phyloP scores from a whole-genome alignment of 352 stramenopile species.

The Phytophthora niederhauseri region DNA sequence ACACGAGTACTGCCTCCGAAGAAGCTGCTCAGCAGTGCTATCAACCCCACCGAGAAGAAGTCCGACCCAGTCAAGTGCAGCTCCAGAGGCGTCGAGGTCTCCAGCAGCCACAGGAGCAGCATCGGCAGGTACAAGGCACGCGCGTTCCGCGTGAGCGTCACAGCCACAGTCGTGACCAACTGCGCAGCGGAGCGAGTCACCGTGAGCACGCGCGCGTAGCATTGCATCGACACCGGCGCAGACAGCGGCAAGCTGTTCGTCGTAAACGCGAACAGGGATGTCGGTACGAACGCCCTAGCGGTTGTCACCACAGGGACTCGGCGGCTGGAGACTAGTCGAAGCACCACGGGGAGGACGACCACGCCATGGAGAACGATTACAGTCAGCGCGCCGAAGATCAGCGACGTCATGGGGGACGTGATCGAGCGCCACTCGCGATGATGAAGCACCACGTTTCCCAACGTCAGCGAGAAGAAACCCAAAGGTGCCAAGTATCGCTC shows the following conservation, averaged over 20 bases:
- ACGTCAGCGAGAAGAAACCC: conserved; percentile 44
- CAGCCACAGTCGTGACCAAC: conserved; percentile 30
- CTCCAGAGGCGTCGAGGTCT: conserved; percentile 27
- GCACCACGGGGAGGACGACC: conserved; percentile 39
- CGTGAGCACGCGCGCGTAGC: conserved; percentile 36
- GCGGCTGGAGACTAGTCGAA: conserved; percentile 27
- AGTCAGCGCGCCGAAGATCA: conserved; percentile 44
- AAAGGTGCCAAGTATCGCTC: conserved; percentile 42
- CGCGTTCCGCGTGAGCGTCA: conserved; percentile 40
- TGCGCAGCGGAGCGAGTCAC: conserved; percentile 57
- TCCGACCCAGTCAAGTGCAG: conserved; percentile 19
- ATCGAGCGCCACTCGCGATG: conserved; percentile 49
- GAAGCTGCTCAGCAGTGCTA: conserved; percentile 54
- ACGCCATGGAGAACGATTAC: conserved; percentile 39
- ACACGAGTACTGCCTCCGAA: conserved; percentile 23
- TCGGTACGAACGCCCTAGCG: conserved; percentile 38
- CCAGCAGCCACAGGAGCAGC: conserved; percentile 43
- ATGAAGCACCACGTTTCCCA: conserved; percentile 47
- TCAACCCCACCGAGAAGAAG: conserved; percentile 21
- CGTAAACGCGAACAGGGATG: conserved; percentile 46
- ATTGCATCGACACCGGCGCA: conserved; percentile 44
- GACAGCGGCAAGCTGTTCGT: conserved; percentile 43
- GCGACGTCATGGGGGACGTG: conserved; percentile 36
- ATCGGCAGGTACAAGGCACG: conserved; percentile 57
- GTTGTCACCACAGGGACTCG: not conserved